phyloP scores from a whole-genome alignment of 202 grass and related monocot species.

The Zizania palustris region DNA sequence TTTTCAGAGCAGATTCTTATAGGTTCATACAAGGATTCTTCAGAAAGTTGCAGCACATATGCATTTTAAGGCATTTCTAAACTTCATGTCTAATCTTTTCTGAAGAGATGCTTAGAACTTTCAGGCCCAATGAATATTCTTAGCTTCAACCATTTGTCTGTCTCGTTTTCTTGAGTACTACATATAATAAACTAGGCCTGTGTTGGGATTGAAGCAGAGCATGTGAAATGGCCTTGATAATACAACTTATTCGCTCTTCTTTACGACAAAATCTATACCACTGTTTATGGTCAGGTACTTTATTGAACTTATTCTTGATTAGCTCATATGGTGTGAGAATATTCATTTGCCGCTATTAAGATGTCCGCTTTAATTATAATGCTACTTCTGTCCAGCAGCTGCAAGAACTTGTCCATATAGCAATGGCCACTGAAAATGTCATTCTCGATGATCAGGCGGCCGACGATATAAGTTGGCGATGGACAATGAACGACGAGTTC shows the following conservation, averaged over 20 bases:
- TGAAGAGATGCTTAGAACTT: background rate
- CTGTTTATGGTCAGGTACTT: background rate
- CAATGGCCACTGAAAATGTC: too few species aligned
- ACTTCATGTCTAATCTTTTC: background rate
- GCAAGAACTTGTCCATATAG: too few species aligned
- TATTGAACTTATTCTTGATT: conserved; percentile 6
- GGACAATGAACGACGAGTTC: too few species aligned
- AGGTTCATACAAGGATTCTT: conserved; percentile 7
- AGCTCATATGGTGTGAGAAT: too few species aligned
- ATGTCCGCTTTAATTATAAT: too few species aligned
- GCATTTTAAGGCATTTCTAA: background rate
- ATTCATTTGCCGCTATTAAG: too few species aligned
- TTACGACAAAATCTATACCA: background rate
- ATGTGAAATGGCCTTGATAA: conserved; percentile 26
- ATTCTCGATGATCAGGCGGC: too few species aligned
- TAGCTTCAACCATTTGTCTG: too few species aligned
- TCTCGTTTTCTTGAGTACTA: background rate
- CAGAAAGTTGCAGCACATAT: background rate
- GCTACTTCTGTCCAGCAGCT: too few species aligned
- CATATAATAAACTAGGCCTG: background rate
- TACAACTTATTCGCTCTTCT: background rate
- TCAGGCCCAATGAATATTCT: too few species aligned
- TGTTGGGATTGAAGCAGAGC: conserved; percentile 31
- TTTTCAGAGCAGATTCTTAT: conserved; percentile 15
- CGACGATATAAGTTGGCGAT: too few species aligned